Conservation (phyloP, 768 basidiomycete genomes). For the Tricholoma matsutake region DNA sequence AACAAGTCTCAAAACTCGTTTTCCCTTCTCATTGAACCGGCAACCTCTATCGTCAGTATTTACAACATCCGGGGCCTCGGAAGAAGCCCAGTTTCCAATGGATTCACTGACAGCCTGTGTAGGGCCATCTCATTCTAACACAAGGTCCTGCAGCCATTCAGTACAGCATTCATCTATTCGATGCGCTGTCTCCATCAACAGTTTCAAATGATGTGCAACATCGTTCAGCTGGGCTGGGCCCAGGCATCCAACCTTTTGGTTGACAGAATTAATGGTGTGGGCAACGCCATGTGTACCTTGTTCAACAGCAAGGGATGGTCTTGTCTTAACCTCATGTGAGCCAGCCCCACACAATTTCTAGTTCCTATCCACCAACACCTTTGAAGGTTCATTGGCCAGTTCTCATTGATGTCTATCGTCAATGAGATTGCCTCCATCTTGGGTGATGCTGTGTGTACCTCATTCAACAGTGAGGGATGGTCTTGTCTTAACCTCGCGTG, state of each 20-base stretch:
- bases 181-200: background rate
- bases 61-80: background rate
- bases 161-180: background rate
- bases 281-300: background rate
- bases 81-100: background rate
- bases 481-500: too few species aligned
- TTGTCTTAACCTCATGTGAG: too few species aligned
- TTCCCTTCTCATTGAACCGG: background rate
- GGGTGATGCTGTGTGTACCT: background rate
- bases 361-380: too few species aligned
- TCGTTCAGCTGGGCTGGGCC: background rate
- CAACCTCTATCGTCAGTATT: background rate
- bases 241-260: background rate
- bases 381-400: too few species aligned
- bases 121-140: background rate
- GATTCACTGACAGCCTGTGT: background rate
- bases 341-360: too few species aligned
- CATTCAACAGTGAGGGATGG: too few species aligned
- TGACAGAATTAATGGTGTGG: background rate
- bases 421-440: background rate
- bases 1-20: background rate
- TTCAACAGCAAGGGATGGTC: background rate
- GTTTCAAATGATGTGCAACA: background rate
- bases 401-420: too few species aligned
- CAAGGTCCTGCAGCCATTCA: background rate